Conservation (phyloP, 192 early-diverging fungal genomes). For the Lobulomyces angularis region DNA sequence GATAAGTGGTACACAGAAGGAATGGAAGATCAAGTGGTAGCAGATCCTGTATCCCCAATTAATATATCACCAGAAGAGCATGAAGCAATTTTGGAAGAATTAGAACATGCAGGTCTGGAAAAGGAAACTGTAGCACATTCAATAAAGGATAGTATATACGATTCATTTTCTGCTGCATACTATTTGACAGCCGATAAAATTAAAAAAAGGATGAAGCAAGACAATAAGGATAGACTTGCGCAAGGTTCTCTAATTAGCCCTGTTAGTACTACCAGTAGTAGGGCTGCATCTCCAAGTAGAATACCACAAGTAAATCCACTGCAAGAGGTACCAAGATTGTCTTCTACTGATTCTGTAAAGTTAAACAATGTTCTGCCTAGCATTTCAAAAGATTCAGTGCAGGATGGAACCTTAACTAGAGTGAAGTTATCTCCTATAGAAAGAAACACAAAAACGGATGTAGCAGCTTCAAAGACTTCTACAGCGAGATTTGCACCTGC, state of each 20-base stretch:
- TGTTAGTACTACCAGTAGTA: not conserved
- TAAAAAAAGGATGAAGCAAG: slow-evolving; percentile 15
- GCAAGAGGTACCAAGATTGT: no score
- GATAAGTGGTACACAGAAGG: slow-evolving; percentile 48
- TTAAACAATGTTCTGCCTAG: no score
- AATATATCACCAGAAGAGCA: slow-evolving; percentile 31
- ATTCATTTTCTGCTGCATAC: slow-evolving; percentile 42
- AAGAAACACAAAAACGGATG: no score
- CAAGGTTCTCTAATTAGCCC: not conserved
- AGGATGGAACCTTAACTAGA: no score
- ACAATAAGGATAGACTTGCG: not conserved
- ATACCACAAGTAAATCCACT: no score
- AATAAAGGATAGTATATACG: slow-evolving; percentile 34
- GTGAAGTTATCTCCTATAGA: no score
- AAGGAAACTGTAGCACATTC: slow-evolving; percentile 24
- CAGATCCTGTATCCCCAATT: not conserved
- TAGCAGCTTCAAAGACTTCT: no score
- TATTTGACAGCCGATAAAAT: slow-evolving; percentile 38
- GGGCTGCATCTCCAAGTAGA: no score
- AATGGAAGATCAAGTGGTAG: slow-evolving; percentile 25
- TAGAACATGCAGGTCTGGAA: slow-evolving; percentile 46
- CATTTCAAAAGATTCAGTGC: no score
- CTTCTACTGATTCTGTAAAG: no score
- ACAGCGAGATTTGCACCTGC: no score
- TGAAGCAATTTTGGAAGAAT: slow-evolving; percentile 29